Conservation (phyloP, 2,329 filamentous ascomycete genomes). For the Periconia macrospinosa region DNA sequence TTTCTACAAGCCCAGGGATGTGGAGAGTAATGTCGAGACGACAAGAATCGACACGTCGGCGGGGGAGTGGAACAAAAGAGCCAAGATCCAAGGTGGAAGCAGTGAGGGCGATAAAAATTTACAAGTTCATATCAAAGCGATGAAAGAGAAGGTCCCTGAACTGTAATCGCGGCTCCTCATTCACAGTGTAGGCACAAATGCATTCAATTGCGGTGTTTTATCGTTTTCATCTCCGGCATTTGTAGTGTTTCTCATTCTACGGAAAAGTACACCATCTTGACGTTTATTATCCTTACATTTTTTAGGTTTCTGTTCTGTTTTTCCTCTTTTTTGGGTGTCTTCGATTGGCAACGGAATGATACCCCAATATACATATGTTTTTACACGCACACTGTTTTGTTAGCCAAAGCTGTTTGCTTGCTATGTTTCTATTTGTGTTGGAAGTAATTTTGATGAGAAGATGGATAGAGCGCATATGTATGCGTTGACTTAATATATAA, state of each 20-base stretch:
- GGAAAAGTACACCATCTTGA: not conserved
- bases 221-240: not conserved
- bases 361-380: not conserved
- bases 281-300: no score
- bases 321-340: not conserved
- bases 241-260: not conserved
- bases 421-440: no score
- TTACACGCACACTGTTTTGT: no score
- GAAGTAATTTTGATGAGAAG: no score
- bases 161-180: not conserved
- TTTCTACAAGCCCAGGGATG: slow-evolving; percentile 27
- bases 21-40: slow-evolving; percentile 3
- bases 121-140: slow-evolving; percentile 13
- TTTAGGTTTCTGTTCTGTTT: not conserved
- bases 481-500: no score
- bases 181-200: not conserved
- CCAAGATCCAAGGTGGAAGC: slow-evolving; percentile 28
- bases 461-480: no score
- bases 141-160: slow-evolving; percentile 1
- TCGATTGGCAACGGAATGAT: not conserved
- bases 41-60: slow-evolving; percentile 29
- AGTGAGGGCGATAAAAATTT: slow-evolving; percentile 26
- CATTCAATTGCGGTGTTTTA: not conserved
- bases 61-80: slow-evolving; percentile 37
- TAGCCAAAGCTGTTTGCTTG: no score